Base-by-base conservation (phyloP, 805 yeast species). In the Isabelozyma gotoi region DNA sequence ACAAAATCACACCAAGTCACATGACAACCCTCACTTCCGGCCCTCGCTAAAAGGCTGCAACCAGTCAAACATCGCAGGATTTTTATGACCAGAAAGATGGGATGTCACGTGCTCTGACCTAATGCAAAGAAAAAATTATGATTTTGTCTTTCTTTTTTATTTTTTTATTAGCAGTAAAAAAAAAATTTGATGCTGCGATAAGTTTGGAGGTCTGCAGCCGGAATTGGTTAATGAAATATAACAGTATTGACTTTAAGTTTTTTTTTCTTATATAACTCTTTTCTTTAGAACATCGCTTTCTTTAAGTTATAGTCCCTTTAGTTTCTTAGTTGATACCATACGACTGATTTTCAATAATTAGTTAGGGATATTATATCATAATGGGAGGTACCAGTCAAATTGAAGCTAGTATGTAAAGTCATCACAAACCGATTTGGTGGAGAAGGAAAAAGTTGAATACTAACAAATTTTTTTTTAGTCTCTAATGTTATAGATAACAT, bases 401-500 rank as follows among this genome's bases (percentile, higher is more conserved):
- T n/a, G 41, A 38, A 18, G 41, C 41, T 29, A 38, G 41, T 38
- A 38, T 38, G 41, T 37, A 20, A 10, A 35, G 38, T 7, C 14
- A 7, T 14, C 24, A n/a, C 16, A 38, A 32, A 24, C 15, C 15
- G 34, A 19, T 14, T 19, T 19, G 20, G 19, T 24, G 41, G 35
- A 14, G 33, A 21, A 14, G 19, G 33, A 24, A 10, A 10, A 20
- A 11, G 18, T 15, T 24, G 31, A n/a, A 14, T 24, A 32, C 19
- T 19, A 24, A 32, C 33, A 38, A 24, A 20, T 29, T 37, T 24
- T 15, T 12, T 14, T 19, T 19, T 27, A 66, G 71, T 70, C 36
- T 56, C 72, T 34, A 44, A 58, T 38, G 60, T 71, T 29, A 57
- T 61, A 21, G 44, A 52, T 27, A 33, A 40, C 12, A 56, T 60